Base-by-base conservation (phyloP, 2,329 filamentous ascomycete species). In the Xylaria hypoxylon region DNA sequence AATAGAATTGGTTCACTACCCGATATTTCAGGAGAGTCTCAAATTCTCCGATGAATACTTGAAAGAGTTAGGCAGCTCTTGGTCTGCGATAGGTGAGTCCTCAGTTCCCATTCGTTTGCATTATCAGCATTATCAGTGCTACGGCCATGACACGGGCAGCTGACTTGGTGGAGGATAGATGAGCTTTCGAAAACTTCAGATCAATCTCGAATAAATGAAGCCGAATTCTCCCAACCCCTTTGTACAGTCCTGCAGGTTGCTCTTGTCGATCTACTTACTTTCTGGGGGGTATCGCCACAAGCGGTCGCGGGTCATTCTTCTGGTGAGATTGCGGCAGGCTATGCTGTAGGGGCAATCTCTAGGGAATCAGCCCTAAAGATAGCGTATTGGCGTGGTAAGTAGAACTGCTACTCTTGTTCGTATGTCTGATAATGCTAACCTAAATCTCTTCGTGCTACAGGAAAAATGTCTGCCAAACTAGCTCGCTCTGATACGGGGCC, bases 281-380 rank as follows among this genome's bases (percentile, higher is more conserved):
- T 64, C 0, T 77, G 73, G 67, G 71, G 65, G 0, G 68, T 82
- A 2, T 35, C 48, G 0, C 76, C 79, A 0, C 38, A 65, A 1
- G 75, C 74, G 0, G 78, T 82, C 1, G 69, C 78, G 0, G 79
- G 80, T 1, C 80, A 82, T 55, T 80, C 78, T 1, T 77, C 72
- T 3, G 80, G 80, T 2, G 80, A 81, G 56, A 80, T 81, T 17
- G 79, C 76, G 0, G 80, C 78, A 10, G 80, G 78, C 0, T 82
- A 80, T 65, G 74, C 79, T 0, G 68, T 76, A 0, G 76, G 77
- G 2, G 68, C 66, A 2, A 52, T 80, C 3, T 72, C 71, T 2
- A 59, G 70, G 4, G 55, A 73, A 45, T 69, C 77, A 7, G 79
- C 79, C 1, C 75, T 78, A 15, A 67, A 70, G 5, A 67, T 79